A percentile compares a stretch with the other conserved stretches of the same genome.
Conservation (phyloP, 2,329 filamentous ascomycete species). For the Cercospora citrullina region DNA sequence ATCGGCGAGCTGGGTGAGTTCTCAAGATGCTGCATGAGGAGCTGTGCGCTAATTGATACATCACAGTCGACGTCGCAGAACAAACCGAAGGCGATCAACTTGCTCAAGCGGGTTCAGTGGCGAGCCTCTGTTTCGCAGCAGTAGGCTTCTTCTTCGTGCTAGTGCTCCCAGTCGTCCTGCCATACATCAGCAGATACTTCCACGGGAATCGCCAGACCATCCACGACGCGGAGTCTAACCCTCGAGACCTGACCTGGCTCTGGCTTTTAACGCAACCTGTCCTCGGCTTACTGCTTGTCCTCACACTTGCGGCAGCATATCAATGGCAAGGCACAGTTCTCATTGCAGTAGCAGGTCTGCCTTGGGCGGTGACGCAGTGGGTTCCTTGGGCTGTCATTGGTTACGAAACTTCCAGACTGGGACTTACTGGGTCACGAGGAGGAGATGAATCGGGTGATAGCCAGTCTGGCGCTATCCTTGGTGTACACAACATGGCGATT, state of each 20-base stretch:
- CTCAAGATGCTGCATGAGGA: not conserved
- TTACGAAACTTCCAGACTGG: constrained; percentile 22
- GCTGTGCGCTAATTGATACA: not conserved
- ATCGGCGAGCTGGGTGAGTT: constrained; percentile 27
- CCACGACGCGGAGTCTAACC: not conserved
- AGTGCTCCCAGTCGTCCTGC: constrained; percentile 16
- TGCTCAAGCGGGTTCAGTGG: constrained; percentile 26
- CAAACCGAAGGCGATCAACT: constrained; percentile 17
- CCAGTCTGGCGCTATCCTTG: constrained; percentile 25
- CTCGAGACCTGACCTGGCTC: constrained; percentile 21
- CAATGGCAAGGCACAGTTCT: constrained; percentile 29
- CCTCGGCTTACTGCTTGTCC: constrained; percentile 22
- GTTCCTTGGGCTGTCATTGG: constrained; percentile 26
- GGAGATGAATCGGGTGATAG: constrained; percentile 11
- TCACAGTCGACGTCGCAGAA: constrained; percentile 10
- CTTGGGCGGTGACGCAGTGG: constrained; percentile 29
- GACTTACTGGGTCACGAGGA: constrained; percentile 12
- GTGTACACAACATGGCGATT: constrained; percentile 29
- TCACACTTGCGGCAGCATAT: constrained; percentile 22
- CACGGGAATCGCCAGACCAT: not conserved
- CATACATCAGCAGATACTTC: constrained; percentile 9
- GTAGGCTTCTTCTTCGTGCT: constrained; percentile 26
- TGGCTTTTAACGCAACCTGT: constrained; percentile 25
- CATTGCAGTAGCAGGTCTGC: constrained; percentile 20
- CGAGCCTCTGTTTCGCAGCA: constrained; percentile 24